phyloP scores from a whole-genome alignment of 768 basidiomycete species.

The Termitomyces sp. region DNA sequence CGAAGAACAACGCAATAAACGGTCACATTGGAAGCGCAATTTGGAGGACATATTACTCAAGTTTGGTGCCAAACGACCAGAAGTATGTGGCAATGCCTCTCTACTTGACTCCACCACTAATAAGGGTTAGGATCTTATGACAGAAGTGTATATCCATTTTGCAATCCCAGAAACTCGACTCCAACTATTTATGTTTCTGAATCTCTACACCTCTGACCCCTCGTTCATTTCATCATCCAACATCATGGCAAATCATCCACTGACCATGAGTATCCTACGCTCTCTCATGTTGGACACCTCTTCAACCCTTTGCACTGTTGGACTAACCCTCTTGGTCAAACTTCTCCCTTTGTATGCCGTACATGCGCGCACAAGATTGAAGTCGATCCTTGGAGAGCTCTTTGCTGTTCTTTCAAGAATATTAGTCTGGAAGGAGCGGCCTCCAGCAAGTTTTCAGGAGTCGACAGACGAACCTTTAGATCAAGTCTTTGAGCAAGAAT shows the following conservation, averaged over 20 bases:
- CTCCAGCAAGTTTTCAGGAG: conserved; percentile 24
- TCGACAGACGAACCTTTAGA: conserved; percentile 26
- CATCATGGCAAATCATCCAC: conserved; percentile 53
- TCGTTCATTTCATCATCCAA: conserved; percentile 44
- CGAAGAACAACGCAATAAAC: conserved; percentile 52
- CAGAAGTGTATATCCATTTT: conserved; percentile 63
- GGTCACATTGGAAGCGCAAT: conserved; percentile 70
- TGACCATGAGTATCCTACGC: conserved; percentile 59
- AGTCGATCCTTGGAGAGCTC: conserved; percentile 55
- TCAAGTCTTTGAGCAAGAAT: conserved; percentile 33
- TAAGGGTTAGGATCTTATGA: conserved; percentile 58
- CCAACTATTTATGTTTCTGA: conserved; percentile 65
- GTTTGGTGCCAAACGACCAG: conserved; percentile 56
- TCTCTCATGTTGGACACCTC: conserved; percentile 75
- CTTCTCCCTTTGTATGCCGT: conserved; percentile 73
- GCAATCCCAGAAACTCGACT: conserved; percentile 54
- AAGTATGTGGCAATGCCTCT: conserved; percentile 41
- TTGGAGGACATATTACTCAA: conserved; percentile 70
- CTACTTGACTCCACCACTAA: conserved; percentile 1
- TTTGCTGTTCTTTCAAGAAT: conserved; percentile 65
- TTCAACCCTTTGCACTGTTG: conserved; percentile 62
- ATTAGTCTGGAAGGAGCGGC: conserved; percentile 68
- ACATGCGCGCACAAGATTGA: conserved; percentile 50
- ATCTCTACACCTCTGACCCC: conserved; percentile 51
- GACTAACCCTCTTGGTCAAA: conserved; percentile 60